Evolutionary conservation across 352 stramenopile genomes (phyloP).

Genomic region (Globisporangium uncinulatum): DNA sequence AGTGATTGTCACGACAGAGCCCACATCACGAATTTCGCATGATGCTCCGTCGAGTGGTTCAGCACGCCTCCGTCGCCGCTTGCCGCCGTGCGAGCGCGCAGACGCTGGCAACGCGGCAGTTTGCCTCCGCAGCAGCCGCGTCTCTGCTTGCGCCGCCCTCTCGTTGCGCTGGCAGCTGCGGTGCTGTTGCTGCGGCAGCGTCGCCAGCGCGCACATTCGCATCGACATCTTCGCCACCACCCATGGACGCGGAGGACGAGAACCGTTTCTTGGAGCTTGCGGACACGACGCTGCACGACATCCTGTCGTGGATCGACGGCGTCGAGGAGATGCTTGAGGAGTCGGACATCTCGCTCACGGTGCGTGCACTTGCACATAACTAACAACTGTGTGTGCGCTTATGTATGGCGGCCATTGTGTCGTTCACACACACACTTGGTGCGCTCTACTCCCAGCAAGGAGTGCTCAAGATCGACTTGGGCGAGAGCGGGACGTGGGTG

Average conservation of each 20-base stretch:
- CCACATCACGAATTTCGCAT: no score
- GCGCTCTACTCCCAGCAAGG: slow-evolving; percentile 74
- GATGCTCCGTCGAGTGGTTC: neutral
- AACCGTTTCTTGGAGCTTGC: slow-evolving; percentile 76
- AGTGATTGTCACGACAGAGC: no score
- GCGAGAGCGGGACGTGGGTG: slow-evolving; percentile 93
- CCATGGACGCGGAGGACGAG: slow-evolving; percentile 40
- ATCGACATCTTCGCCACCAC: neutral
- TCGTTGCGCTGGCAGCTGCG: neutral
- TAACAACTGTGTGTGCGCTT: neutral
- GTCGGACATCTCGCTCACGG: slow-evolving; percentile 71
- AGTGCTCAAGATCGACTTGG: slow-evolving; percentile 93
- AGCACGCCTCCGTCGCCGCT: neutral
- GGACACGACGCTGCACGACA: slow-evolving; percentile 64
- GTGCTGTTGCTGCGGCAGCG: neutral
- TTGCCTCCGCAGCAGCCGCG: neutral
- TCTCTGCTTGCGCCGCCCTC: neutral
- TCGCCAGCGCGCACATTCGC: neutral
- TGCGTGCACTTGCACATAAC: slow-evolving; percentile 17
- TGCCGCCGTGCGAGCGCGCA: neutral
- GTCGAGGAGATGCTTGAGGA: slow-evolving; percentile 85
- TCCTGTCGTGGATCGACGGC: slow-evolving; percentile 75
- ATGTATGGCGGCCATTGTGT: slow-evolving; percentile 1
- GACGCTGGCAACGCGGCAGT: slow-evolving; percentile 2
- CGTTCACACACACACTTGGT: neutral